Evolutionary conservation across 495 filamentous ascomycete species (phyloP), one percentile per base, ranked within the genome.

Genomic region (Aspergillus cavernicola): DNA sequence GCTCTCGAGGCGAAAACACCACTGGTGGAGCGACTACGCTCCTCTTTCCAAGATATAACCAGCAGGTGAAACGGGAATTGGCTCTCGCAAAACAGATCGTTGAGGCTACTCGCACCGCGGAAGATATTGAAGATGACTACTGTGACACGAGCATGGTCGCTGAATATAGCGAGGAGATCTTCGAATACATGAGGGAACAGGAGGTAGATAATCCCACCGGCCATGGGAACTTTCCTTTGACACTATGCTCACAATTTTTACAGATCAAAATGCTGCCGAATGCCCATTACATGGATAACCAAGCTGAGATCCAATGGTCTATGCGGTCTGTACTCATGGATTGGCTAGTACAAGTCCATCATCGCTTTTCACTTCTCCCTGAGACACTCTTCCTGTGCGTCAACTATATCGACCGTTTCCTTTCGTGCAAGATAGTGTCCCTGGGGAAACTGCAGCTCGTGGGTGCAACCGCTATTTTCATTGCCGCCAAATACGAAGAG

Each of bases 91-190:
- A 81, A 69, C 61, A 73, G 8, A 69, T 84, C 37, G 89, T 96
- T 0, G 81, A 89, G 52, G 68, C 68, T 44, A 66, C 80, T 50
- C 72, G 79, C 59, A 75, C 79, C 0, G 54, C 61, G 15, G 82
- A 86, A 51, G 87, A 90, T 47, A 74, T 89, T 41, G 86, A 95
- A 47, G 93, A 97, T 56, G 93, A 97, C 63, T 74, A 78, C 19
- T 95, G 84, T 76, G 93, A 99, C 64, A 88, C 91, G n/a, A 96
- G 87, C 63, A 96, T 99, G 95, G 93, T 99, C 28, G 87, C 91
- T 13, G 92, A 97, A 64, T 99, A 99, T 63, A 84, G 85, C 41
- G 87, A 93, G 4, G 93, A 99, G 64, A 99, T 99, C 55, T 97
- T 97, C 60, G 74, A 80, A 7, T 95, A 97, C 70, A 87, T 97